Base-by-base conservation (phyloP, 1,139 yeast genomes). In the Geotrichum histeridarum region DNA sequence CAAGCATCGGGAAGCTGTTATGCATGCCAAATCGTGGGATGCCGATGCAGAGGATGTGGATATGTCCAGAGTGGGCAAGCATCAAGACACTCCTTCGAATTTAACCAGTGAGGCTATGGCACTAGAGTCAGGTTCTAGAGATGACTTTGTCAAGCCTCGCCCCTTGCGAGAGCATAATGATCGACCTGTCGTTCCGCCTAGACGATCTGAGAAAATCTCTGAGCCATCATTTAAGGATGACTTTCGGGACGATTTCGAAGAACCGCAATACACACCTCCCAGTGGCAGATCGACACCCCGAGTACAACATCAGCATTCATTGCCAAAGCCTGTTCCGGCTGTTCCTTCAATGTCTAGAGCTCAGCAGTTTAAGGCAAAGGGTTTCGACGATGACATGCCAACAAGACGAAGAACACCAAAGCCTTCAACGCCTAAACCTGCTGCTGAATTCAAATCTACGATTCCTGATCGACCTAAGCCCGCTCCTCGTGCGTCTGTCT, bases 401-500 rank as follows among this genome's bases (percentile, higher is more conserved):
- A 62, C 67, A 11, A 32, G 60, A n/a, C 59, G 64, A 8, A 56
- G 61, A 22, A 37, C 55, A 12, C 53, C 55, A 14, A 54, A 47
- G 42, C 45, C 54, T 2, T 27, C 44, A 17, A 33, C 37, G 8
- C 43, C 55, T 12, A 17, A 4, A 8, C 27, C 54, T 12, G 37
- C 43, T n/a, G 43, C 56, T 33, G 11, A 42, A 31, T 3, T 59
- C 54, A 9, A 45, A 12, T 32, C 56, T 22, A 31, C 59, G 3
- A 51, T 54, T 30, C 57, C 63, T 17, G 37, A 27, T 54, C 64
- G 42, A 56, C 54, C 57, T 18, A 48, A 57, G 14, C 50, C 49
- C 55, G 59, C 66, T 2, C 43, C 64, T 4, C 62, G 72, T 22
- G 60, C 71, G 4, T 54, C 59, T 1, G 62, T 66, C 1, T 49